Conservation (phyloP, 257 asterid species). For the Solanum sejunctum region DNA sequence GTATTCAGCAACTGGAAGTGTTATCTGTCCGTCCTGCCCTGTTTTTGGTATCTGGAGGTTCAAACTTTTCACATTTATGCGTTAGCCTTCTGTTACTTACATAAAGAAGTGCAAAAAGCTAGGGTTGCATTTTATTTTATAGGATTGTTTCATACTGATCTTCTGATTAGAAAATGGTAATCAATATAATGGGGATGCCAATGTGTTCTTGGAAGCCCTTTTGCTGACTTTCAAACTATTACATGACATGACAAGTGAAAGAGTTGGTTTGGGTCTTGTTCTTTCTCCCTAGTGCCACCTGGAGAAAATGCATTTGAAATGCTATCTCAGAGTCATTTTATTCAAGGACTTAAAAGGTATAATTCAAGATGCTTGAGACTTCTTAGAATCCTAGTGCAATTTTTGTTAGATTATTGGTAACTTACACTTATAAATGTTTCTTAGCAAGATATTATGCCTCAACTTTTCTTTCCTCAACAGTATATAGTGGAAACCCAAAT, state of each 20-base stretch:
- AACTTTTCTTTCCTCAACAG: not conserved
- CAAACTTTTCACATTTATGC: not conserved
- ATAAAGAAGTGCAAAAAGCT: not conserved
- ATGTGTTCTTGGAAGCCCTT: not conserved
- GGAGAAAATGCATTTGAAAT: not conserved
- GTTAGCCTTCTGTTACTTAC: not conserved
- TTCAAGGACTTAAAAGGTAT: not conserved
- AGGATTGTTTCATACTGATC: not conserved
- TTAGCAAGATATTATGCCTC: not conserved
- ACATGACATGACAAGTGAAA: not conserved
- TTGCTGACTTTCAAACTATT: not conserved
- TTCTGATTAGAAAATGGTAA: not conserved
- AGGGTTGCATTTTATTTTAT: not conserved
- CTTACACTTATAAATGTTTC: not conserved
- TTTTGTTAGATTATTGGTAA: not conserved
- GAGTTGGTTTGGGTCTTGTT: not conserved
- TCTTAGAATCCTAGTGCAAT: not conserved
- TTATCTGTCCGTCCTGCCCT: not conserved
- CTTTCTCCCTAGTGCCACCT: not conserved
- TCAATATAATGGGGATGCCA: not conserved
- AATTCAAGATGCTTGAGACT: not conserved
- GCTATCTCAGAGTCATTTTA: not conserved
- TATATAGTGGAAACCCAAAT: not conserved
- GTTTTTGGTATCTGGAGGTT: not conserved
- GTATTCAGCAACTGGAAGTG: not conserved